Evolutionary conservation across 768 basidiomycete genomes (phyloP), one percentile per base, ranked within the genome.

Genomic region (Tulasnella sp.): DNA sequence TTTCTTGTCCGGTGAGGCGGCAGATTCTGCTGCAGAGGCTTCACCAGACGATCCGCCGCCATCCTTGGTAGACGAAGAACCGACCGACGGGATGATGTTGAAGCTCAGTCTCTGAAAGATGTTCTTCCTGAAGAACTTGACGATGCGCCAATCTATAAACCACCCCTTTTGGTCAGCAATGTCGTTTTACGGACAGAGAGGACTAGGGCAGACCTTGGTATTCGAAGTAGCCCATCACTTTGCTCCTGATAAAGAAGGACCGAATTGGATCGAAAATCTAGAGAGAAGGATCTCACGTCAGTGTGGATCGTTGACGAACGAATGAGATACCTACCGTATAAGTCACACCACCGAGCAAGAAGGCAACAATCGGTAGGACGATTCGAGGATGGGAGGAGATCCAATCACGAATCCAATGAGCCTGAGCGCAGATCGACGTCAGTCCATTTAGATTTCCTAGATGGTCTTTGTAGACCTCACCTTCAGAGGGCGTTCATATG

Each of bases 181-280:
- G 25, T n/a, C 1, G 19, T 9, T 1, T 70, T 70, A 37, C 36
- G 2, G 69, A 29, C 34, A 38, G 7, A 42, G 71, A 77, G 22
- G n/a, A 64, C 31, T n/a, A 74, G 37, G 31, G 79, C 84, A 1
- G 80, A 92, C 93, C 87, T 82, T 86, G 86, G 79, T 91, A 89
- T 79, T 97, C 91, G 80, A 97, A 96, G 87, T 93, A 93, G 54
- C 93, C 87, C 67, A 91, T 84, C 80, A 97, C 86, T 80, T 94
- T 93, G 34, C 89, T 89, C 84, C 94, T 87, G 0, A 99, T 88
- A 85, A 90, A 93, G 77, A 94, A 85, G 2, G 90, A 88, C 36
- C 97, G 91, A 54, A 99, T 88, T 2, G 96, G 96, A 82, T 98
- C 95, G 80, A 98, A 97, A 72, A 98, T 88, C 92, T 97, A 15